phyloP scores from a whole-genome alignment of 306 rosid genomes.

The Abrus precatorius region DNA sequence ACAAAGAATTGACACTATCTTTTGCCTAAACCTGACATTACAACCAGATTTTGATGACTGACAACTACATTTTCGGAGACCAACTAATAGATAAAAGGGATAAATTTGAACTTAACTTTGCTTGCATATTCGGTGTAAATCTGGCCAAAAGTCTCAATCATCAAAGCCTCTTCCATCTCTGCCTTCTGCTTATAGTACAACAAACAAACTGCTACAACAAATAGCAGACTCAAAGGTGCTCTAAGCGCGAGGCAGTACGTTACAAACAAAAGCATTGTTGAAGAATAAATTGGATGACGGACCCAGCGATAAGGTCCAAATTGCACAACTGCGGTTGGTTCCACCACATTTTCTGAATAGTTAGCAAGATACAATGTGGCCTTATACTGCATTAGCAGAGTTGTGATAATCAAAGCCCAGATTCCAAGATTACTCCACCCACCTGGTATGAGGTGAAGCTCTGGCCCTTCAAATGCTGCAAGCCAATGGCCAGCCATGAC shows the following conservation, averaged over 20 bases:
- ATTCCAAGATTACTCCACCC: slow-evolving; percentile 79
- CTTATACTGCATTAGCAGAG: slow-evolving; percentile 82
- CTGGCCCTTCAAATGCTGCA: slow-evolving; percentile 97
- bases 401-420: slow-evolving; percentile 69
- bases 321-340: slow-evolving; percentile 86
- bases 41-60: slow-evolving; percentile 42
- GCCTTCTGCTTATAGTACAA: slow-evolving; percentile 89
- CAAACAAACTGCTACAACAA: slow-evolving; percentile 70
- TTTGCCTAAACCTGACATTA: slow-evolving; percentile 44
- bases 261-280: slow-evolving; percentile 78
- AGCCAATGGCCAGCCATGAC: slow-evolving; percentile 86
- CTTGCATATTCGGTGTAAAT: slow-evolving; percentile 75
- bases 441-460: slow-evolving; percentile 76
- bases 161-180: slow-evolving; percentile 84
- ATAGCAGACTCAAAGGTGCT: slow-evolving; percentile 80
- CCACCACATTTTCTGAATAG: slow-evolving; percentile 92
- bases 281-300: slow-evolving; percentile 90
- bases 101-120: slow-evolving; percentile 82
- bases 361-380: slow-evolving; percentile 87
- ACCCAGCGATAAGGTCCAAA: slow-evolving; percentile 95
- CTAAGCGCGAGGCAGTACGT: slow-evolving; percentile 78
- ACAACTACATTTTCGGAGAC: slow-evolving; percentile 38
- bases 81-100: slow-evolving; percentile 82
- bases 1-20: slow-evolving; percentile 34
- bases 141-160: slow-evolving; percentile 88